phyloP scores from a whole-genome alignment of 805 yeast species.

The Yamadazyma paraphyllophila region DNA sequence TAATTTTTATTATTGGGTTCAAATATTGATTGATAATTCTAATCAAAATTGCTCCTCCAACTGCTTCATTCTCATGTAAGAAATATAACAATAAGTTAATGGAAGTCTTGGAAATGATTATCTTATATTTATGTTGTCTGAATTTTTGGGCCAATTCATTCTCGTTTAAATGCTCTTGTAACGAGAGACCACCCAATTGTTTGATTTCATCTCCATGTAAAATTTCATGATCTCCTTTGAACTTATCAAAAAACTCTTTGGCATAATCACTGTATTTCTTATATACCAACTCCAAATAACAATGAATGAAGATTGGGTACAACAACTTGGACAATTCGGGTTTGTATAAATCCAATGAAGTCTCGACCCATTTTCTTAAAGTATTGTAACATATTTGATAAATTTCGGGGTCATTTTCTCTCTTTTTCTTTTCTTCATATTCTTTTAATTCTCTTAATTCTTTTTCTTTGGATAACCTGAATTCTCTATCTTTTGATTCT shows the following conservation, averaged over 20 bases:
- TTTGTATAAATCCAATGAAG: constrained; percentile 85
- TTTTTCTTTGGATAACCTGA: constrained; percentile 36
- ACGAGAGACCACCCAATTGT: constrained; percentile 67
- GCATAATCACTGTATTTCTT: constrained; percentile 63
- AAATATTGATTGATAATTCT: constrained; percentile 84
- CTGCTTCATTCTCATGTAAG: constrained; percentile 85
- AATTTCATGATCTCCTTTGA: constrained; percentile 66
- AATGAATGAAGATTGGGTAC: constrained; percentile 91
- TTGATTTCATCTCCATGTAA: constrained; percentile 78
- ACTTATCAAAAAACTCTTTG: constrained; percentile 71
- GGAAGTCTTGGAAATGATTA: constrained; percentile 78
- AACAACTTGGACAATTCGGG: constrained; percentile 81
- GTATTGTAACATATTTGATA: constrained; percentile 79
- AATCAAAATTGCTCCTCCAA: constrained; percentile 86
- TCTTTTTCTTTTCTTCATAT: constrained; percentile 43
- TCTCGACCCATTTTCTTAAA: constrained; percentile 84
- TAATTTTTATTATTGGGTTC: constrained; percentile 46
- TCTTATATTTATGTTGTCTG: constrained; percentile 66
- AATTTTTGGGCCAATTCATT: constrained; percentile 79
- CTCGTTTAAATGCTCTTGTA: constrained; percentile 78
- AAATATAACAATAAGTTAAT: constrained; percentile 81
- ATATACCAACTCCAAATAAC: constrained; percentile 73
- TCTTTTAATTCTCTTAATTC: constrained; percentile 38
- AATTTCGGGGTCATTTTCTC: constrained; percentile 61
- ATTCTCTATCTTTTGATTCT: constrained; percentile 38